These are phyloP conservation scores for Leccinum arenicola DNA, from an alignment of 768 basidiomycete species.

Conservation along the genomic window DNA sequence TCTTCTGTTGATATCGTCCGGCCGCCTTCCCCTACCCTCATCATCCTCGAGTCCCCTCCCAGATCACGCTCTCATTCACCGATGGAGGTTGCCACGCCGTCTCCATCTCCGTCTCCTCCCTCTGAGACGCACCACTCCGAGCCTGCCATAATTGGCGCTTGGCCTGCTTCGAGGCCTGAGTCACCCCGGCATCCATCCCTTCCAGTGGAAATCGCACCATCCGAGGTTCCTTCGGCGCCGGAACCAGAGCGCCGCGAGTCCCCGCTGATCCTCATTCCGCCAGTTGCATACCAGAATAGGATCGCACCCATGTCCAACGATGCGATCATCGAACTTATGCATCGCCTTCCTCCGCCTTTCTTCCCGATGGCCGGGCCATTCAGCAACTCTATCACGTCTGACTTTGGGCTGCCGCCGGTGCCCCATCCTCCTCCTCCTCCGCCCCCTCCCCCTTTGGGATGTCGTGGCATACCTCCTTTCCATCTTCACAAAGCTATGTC, in stretches of 20 bases:
- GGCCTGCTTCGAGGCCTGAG: slow-evolving; percentile 38
- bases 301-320: slow-evolving; percentile 11
- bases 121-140: slow-evolving; percentile 29
- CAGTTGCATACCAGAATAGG: slow-evolving; percentile 10
- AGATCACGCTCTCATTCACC: slow-evolving; percentile 44
- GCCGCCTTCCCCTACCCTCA: slow-evolving; percentile 18
- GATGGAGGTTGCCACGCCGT: slow-evolving; percentile 46
- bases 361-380: slow-evolving; percentile 21
- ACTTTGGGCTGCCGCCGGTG: slow-evolving; percentile 18
- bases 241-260: slow-evolving; percentile 7
- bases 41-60: slow-evolving; percentile 14
- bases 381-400: slow-evolving; percentile 16
- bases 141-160: slow-evolving; percentile 42
- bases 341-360: slow-evolving; percentile 18
- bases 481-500: slow-evolving; percentile 14
- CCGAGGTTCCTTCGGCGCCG: slow-evolving; percentile 6
- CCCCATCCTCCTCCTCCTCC: slow-evolving; percentile 5
- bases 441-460: neutral
- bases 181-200: slow-evolving; percentile 26
- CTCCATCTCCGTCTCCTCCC: slow-evolving; percentile 31
- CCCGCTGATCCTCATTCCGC: slow-evolving; percentile 1
- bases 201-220: slow-evolving; percentile 11
- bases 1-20: neutral
- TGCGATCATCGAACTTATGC: slow-evolving; percentile 14
- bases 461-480: slow-evolving; percentile 9